A percentile compares a stretch with the other conserved stretches of the same genome.
phyloP scores from a whole-genome alignment of 2,329 filamentous ascomycete genomes.

The Cordyceps pruinosa region DNA sequence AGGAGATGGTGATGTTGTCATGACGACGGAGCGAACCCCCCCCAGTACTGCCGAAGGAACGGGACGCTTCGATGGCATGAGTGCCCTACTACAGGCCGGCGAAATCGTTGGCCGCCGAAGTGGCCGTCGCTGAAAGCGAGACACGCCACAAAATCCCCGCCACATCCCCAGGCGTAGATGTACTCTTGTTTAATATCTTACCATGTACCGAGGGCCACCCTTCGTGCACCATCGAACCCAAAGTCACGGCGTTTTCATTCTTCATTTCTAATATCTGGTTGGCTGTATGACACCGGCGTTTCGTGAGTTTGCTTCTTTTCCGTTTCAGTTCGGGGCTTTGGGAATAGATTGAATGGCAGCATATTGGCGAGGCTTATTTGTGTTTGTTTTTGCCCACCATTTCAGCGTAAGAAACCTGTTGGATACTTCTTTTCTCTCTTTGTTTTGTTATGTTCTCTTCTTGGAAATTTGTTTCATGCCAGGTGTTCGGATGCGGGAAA shows the following conservation, averaged over 20 bases:
- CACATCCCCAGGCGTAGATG: neutral
- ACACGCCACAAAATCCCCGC: neutral
- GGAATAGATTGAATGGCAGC: neutral
- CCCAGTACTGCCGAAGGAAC: slow-evolving; percentile 24
- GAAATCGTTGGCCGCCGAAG: slow-evolving; percentile 48
- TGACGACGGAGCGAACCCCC: slow-evolving; percentile 21
- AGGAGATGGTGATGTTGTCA: slow-evolving; percentile 26
- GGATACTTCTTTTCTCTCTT: neutral
- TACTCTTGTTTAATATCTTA: neutral
- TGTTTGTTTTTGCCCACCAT: neutral
- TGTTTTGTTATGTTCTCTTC: neutral
- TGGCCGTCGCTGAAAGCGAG: slow-evolving; percentile 13
- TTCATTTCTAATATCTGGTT: neutral
- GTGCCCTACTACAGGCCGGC: slow-evolving; percentile 49
- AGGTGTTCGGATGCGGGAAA: neutral
- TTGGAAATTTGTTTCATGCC: neutral
- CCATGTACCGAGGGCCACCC: neutral
- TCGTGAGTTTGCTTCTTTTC: neutral
- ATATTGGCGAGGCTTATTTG: neutral
- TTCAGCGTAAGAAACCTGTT: slow-evolving; percentile 4
- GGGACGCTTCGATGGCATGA: slow-evolving; percentile 47
- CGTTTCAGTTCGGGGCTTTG: neutral
- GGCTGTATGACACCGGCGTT: neutral
- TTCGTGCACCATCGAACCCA: neutral
- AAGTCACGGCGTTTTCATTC: neutral